Evolutionary conservation across 2,329 filamentous ascomycete genomes (phyloP).

Genomic region (Coniochaeta ligniaria): DNA sequence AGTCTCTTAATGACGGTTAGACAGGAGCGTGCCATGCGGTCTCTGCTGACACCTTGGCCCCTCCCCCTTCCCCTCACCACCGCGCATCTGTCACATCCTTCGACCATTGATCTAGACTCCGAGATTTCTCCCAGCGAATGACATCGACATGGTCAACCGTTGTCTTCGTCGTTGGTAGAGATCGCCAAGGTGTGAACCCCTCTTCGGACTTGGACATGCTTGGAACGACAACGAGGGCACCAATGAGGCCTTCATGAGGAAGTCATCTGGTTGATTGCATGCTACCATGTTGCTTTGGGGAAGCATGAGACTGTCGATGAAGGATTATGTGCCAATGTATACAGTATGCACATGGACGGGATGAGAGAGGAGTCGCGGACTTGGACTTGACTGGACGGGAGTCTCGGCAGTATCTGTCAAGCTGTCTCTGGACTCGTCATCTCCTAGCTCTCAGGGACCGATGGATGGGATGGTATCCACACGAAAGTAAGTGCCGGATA

Average conservation of each 20-base stretch:
- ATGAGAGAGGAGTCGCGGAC: not conserved
- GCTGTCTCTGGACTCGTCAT: not conserved
- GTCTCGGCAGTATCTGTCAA: not conserved
- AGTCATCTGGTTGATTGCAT: conserved; percentile 2
- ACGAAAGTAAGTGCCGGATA: not conserved
- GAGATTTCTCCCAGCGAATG: conserved; percentile 1
- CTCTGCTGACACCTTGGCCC: not conserved
- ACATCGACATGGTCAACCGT: not conserved
- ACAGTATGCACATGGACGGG: not conserved
- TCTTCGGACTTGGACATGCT: not conserved
- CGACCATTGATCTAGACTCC: not conserved
- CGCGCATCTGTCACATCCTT: not conserved
- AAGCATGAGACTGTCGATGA: not conserved
- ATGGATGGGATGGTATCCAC: not conserved
- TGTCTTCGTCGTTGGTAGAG: not conserved
- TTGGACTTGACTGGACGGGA: not conserved
- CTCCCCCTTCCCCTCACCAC: not conserved
- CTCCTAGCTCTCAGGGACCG: not conserved
- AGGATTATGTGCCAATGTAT: not conserved
- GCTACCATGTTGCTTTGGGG: not conserved
- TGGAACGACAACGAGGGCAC: conserved; percentile 1
- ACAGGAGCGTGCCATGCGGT: not conserved
- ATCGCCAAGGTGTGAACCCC: conserved; percentile 1
- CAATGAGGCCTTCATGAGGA: not conserved
- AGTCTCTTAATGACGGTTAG: not conserved